Percentiles rank a stretch among this genome's conserved stretches.
These are phyloP conservation scores for Phytophthora ramorum DNA, from an alignment of 352 stramenopile genomes.

Conservation along the genomic window DNA sequence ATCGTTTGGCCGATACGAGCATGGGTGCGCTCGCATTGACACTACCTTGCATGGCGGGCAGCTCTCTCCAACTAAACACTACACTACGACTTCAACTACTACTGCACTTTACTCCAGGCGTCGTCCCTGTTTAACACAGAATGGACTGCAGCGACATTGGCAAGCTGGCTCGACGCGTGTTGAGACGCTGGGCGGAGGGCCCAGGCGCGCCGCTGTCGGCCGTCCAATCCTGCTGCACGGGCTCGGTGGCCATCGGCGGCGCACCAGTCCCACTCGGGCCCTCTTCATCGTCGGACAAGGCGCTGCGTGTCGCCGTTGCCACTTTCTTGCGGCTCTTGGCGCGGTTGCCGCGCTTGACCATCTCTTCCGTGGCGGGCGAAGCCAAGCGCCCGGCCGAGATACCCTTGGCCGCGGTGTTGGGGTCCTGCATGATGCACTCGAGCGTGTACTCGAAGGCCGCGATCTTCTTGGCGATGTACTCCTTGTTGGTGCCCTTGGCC, in stretches of 20 bases:
- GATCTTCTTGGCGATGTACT: slow-evolving; percentile 88
- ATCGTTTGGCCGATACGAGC: background rate
- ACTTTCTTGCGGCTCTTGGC: slow-evolving; percentile 53
- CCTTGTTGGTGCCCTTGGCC: slow-evolving; percentile 77
- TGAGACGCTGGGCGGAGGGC: slow-evolving; percentile 36
- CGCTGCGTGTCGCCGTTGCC: slow-evolving; percentile 8
- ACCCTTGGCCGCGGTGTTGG: slow-evolving; percentile 77
- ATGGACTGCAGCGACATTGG: slow-evolving; percentile 81
- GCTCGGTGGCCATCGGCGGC: slow-evolving; percentile 14
- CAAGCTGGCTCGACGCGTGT: slow-evolving; percentile 42
- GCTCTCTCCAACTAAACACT: slow-evolving; percentile 3
- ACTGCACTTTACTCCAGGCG: background rate
- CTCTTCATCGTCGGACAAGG: slow-evolving; percentile 64
- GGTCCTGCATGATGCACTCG: slow-evolving; percentile 84
- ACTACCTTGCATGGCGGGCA: background rate
- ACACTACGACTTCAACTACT: slow-evolving; percentile 31
- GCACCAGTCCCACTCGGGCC: slow-evolving; percentile 25
- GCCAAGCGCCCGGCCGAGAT: slow-evolving; percentile 70
- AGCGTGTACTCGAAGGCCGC: slow-evolving; percentile 82
- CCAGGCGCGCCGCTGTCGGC: background rate
- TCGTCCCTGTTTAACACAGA: slow-evolving; percentile 55
- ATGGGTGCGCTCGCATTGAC: slow-evolving; percentile 1
- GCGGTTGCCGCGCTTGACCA: slow-evolving; percentile 62
- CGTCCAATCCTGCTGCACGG: slow-evolving; percentile 26
- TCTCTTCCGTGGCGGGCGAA: slow-evolving; percentile 63